Evolutionary conservation across 2,329 filamentous ascomycete species (phyloP), one percentile per base, ranked within the genome.

Genomic region (Fusarium sp.): DNA sequence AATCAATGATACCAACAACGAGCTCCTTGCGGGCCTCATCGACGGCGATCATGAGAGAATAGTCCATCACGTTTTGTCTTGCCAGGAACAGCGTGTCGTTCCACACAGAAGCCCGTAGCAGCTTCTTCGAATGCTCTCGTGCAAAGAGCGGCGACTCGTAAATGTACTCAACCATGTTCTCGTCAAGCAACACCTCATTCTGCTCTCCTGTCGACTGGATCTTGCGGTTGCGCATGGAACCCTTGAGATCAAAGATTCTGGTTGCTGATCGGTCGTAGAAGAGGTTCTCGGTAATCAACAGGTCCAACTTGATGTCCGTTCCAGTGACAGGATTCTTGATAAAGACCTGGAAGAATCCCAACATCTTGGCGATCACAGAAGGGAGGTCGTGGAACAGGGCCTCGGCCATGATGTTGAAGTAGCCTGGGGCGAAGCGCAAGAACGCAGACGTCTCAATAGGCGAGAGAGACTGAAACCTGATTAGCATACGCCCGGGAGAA

Each of bases 101-200:
- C 90, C 93, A 98, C 2, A 99, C 94, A 9, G 92, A 96, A 57
- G 92, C 92, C 67, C 93, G 89, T 31, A 99, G 87, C 11, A 98
- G 86, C 78, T 96, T 97, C 83, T 97, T 97, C 23, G 93, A 95
- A 80, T 99, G 95, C 79, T 99, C 96, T 50, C 96, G 89, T 9
- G 95, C 91, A 78, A 99, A 99, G 14, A 99, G 86, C 0, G 96
- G 96, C 2, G 93, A 96, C 78, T 99, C 96, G 75, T 97, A 99
- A 69, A 99, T 98, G 78, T 97, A 98, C 78, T 99, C 96, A 9
- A 99, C 96, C 86, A 99, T 96, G 80, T 99, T 99, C 77, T 99
- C 96, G 76, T 99, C 96, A 1, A 99, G 86, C 3, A 99, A 87
- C 3, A 99, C 96, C 80, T 99, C 96, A 72, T 98, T 96, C 70